These are phyloP conservation scores for Sclerotinia glacialis DNA, from an alignment of 2,329 filamentous ascomycete species.

Conservation along the genomic window DNA sequence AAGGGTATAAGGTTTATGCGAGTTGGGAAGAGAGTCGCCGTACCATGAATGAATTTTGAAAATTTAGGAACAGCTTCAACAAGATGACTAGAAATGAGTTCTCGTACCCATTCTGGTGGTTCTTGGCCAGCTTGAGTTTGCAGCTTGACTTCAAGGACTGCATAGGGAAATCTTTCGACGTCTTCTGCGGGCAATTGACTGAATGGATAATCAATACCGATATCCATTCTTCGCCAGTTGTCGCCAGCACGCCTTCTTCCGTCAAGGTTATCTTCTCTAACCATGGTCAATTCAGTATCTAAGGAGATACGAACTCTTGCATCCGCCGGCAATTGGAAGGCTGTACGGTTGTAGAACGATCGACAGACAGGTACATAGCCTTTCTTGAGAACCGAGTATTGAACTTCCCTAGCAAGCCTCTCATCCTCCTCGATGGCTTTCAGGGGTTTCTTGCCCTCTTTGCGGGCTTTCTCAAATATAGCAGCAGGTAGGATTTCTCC, in stretches of 20 bases:
- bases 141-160: constrained; percentile 93
- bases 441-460: constrained; percentile 89
- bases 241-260: constrained; percentile 71
- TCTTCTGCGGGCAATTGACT: constrained; percentile 81
- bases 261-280: constrained; percentile 91
- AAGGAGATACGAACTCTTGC: constrained; percentile 94
- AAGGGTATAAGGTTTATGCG: constrained; percentile 89
- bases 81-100: constrained; percentile 87
- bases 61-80: constrained; percentile 99
- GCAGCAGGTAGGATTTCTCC: constrained; percentile 81
- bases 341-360: constrained; percentile 97
- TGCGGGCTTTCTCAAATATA: constrained; percentile 94
- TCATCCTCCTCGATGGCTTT: constrained; percentile 91
- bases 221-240: constrained; percentile 97
- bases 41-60: constrained; percentile 98
- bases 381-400: constrained; percentile 87
- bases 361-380: constrained; percentile 85
- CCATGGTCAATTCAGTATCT: constrained; percentile 93
- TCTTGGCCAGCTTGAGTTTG: constrained; percentile 95
- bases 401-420: constrained; percentile 83
- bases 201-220: constrained; percentile 94
- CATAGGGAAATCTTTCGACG: constrained; percentile 89
- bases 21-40: constrained; percentile 79
- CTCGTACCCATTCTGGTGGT: constrained; percentile 92
- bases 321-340: constrained; percentile 95